Conservation (phyloP, 495 filamentous ascomycete species). For the Aspergillus diversus region DNA sequence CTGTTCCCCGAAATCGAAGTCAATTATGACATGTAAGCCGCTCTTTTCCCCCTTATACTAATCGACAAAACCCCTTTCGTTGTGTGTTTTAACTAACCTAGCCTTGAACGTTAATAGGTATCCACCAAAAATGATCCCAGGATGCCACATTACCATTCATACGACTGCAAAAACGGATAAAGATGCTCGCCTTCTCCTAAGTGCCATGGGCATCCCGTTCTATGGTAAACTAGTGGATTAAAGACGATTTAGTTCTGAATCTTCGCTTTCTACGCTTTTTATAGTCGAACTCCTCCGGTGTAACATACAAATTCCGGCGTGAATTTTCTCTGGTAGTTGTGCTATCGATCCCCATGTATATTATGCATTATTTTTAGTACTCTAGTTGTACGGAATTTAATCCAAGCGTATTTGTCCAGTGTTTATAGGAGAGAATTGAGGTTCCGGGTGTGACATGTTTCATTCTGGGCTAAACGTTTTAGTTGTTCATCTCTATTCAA, state of each 20-base stretch:
- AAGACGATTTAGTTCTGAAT: not conserved
- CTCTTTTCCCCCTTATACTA: not conserved
- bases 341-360: constrained; percentile 23
- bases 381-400: constrained; percentile 18
- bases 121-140: constrained; percentile 90
- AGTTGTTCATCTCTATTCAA: no score
- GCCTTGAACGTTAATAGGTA: constrained; percentile 52
- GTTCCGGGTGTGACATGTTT: no score
- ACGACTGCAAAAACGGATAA: constrained; percentile 87
- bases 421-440: not conserved
- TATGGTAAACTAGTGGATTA: constrained; percentile 69
- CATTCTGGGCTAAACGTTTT: no score
- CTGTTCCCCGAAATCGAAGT: constrained; percentile 91
- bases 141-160: constrained; percentile 83
- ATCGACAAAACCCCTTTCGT: not conserved
- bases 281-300: no score
- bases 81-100: constrained; percentile 1
- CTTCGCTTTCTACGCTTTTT: no score
- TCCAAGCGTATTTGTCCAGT: not conserved
- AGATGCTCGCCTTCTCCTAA: constrained; percentile 85
- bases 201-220: constrained; percentile 80
- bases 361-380: constrained; percentile 24
- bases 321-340: no score
- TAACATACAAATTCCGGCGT: no score
- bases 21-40: constrained; percentile 84